Conservation (phyloP, 2,329 filamentous ascomycete species). For the Verticillium isaacii region DNA sequence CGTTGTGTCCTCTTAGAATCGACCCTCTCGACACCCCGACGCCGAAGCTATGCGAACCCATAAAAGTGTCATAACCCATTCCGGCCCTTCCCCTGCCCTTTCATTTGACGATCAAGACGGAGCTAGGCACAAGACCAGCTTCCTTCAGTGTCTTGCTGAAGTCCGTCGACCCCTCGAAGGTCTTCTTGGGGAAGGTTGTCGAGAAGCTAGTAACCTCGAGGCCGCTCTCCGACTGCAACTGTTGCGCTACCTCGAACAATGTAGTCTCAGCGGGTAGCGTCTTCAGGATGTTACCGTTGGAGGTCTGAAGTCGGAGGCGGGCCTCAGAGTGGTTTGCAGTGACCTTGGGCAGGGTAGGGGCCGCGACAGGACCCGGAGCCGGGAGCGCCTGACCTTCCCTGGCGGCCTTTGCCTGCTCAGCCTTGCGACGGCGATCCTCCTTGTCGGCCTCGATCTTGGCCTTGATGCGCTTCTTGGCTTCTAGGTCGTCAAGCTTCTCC, state of each 20-base stretch:
- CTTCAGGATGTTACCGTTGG: slow-evolving; percentile 75
- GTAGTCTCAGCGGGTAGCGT: slow-evolving; percentile 86
- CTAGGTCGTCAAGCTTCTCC: slow-evolving; percentile 81
- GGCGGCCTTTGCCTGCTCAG: slow-evolving; percentile 78
- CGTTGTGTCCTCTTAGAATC: background rate
- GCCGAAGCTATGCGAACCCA: slow-evolving; percentile 2
- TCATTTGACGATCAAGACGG: slow-evolving; percentile 74
- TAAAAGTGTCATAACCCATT: background rate
- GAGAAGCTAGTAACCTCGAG: slow-evolving; percentile 70
- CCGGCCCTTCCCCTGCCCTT: background rate
- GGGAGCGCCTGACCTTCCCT: slow-evolving; percentile 66
- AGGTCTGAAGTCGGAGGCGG: slow-evolving; percentile 74
- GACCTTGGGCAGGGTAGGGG: slow-evolving; percentile 50
- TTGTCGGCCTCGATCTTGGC: slow-evolving; percentile 95
- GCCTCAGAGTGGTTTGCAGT: slow-evolving; percentile 74
- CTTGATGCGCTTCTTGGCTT: slow-evolving; percentile 83
- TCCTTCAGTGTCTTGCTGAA: slow-evolving; percentile 92
- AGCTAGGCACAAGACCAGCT: slow-evolving; percentile 82
- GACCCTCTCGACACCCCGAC: background rate
- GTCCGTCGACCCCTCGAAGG: slow-evolving; percentile 63
- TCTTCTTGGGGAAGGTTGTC: slow-evolving; percentile 83
- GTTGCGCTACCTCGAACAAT: slow-evolving; percentile 83
- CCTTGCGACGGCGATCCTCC: slow-evolving; percentile 78
- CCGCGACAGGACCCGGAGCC: slow-evolving; percentile 39
- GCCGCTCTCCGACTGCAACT: slow-evolving; percentile 67